Base-by-base conservation (phyloP, 805 yeast genomes). In the Lipomyces sp. region DNA sequence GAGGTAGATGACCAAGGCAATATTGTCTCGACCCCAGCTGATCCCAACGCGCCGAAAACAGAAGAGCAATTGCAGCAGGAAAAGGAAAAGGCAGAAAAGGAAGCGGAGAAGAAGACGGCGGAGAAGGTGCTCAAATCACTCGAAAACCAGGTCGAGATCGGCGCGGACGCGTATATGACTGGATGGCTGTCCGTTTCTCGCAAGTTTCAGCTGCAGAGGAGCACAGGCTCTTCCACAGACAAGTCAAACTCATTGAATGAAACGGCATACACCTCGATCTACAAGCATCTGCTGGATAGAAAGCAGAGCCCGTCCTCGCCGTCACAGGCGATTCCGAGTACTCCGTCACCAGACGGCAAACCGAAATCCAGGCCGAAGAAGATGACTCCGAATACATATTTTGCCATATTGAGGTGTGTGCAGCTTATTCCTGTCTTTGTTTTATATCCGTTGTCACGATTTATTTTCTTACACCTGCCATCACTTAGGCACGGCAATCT, bases 101-200 rank as follows among this genome's bases (percentile, higher is more conserved):
- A 67, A 4, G 55, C 59, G 45, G 67, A 70, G 44, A 70, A 70
- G 38, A 68, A 70, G 4, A 60, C 66, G 2, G 68, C 83, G 45
- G 80, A 76, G 56, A 80, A 83, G 3, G 85, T 85, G 0, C 82
- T 78, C 18, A 39, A 43, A 23, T 34, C 49, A 53, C 61, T 84
- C n/a, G 82, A 83, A 49, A 90, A 85, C 59, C 67, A 69, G 11
- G 68, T 70, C 35, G 71, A 74, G n/a, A 65, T 78, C 0, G 95
- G 93, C 2, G 78, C 84, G 0, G 79, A 80, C 23, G 77, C 87
- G 0, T 76, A 76, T 49, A 59, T 53, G 63, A 71, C 79, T 10
- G 96, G 95, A 7, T 86, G 95, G 95, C 69, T 88, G 1, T 79
- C 84, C 2, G 90, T 90, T n/a, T 85, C 95, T 0, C 82, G 80